A percentile compares a stretch with the other conserved stretches of the same genome.
Conservation (phyloP, 129 eudicot genomes). For the Helianthus annuus region DNA sequence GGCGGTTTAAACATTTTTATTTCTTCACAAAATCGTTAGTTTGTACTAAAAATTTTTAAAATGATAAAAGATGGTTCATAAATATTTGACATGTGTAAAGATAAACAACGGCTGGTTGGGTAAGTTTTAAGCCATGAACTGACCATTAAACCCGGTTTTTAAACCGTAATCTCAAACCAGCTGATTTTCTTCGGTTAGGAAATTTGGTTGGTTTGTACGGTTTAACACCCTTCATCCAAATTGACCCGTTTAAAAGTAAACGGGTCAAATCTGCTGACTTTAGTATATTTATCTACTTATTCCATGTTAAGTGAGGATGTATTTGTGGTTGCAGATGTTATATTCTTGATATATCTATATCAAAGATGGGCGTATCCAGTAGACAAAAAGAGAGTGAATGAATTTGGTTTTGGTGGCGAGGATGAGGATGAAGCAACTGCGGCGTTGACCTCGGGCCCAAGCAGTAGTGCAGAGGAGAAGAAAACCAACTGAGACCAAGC, state of each 20-base stretch:
- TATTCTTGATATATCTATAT: slow-evolving; percentile 81
- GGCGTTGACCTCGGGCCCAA: slow-evolving; percentile 18
- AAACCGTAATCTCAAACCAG: no score
- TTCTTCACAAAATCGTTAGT: no score
- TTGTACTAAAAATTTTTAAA: no score
- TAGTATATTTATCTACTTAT: background rate
- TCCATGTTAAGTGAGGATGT: slow-evolving; percentile 9
- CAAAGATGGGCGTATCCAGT: slow-evolving; percentile 96
- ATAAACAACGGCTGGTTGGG: no score
- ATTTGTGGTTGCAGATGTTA: slow-evolving; percentile 60
- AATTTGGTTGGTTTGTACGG: no score
- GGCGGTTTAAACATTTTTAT: no score
- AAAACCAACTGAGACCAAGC: slow-evolving; percentile 62
- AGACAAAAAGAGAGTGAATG: slow-evolving; percentile 90
- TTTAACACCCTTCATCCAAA: background rate
- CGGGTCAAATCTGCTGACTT: background rate
- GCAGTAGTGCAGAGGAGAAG: slow-evolving; percentile 58
- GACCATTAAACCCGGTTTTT: no score
- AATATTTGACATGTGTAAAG: no score
- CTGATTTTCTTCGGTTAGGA: no score
- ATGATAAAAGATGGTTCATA: no score
- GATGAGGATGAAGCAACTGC: slow-evolving; percentile 52
- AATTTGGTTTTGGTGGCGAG: slow-evolving; percentile 92
- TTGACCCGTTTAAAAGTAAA: background rate
- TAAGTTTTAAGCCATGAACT: no score